These are phyloP conservation scores for Pseudogymnoascus sp. DNA, from an alignment of 2,329 filamentous ascomycete species.

Conservation along the genomic window DNA sequence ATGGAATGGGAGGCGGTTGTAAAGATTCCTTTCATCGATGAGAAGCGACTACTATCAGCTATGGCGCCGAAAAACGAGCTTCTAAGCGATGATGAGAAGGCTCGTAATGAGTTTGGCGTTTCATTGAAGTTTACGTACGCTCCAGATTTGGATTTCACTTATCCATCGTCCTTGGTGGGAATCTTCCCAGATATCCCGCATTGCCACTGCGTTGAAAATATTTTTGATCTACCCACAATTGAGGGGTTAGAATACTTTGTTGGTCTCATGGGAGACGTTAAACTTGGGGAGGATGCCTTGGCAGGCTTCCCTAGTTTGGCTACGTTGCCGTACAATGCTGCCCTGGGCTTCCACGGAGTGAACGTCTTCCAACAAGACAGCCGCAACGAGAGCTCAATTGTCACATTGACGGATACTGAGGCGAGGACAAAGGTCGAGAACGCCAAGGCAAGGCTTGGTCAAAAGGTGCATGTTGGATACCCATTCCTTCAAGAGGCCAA, in stretches of 20 bases:
- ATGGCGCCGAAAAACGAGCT: slow-evolving; percentile 79
- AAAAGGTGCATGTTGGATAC: slow-evolving; percentile 85
- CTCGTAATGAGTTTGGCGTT: slow-evolving; percentile 84
- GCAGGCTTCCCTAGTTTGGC: slow-evolving; percentile 91
- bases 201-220: slow-evolving; percentile 91
- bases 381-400: slow-evolving; percentile 91
- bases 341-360: slow-evolving; percentile 80
- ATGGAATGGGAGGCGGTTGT: slow-evolving; percentile 99
- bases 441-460: slow-evolving; percentile 74
- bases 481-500: slow-evolving; percentile 94
- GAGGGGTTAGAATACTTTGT: slow-evolving; percentile 82
- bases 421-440: slow-evolving; percentile 60
- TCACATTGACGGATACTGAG: slow-evolving; percentile 74
- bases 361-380: slow-evolving; percentile 95
- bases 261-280: slow-evolving; percentile 76
- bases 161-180: slow-evolving; percentile 80
- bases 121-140: slow-evolving; percentile 90
- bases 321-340: slow-evolving; percentile 75
- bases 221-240: slow-evolving; percentile 88
- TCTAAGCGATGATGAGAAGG: slow-evolving; percentile 70
- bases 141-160: slow-evolving; percentile 68
- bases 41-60: slow-evolving; percentile 73
- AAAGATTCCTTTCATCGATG: slow-evolving; percentile 98
- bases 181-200: slow-evolving; percentile 83
- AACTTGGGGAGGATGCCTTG: slow-evolving; percentile 74